A percentile compares a stretch with the other conserved stretches of the same genome.
Evolutionary conservation across 164 flowering plant species (phyloP).

Genomic region (Euptelea pleiosperma): DNA sequence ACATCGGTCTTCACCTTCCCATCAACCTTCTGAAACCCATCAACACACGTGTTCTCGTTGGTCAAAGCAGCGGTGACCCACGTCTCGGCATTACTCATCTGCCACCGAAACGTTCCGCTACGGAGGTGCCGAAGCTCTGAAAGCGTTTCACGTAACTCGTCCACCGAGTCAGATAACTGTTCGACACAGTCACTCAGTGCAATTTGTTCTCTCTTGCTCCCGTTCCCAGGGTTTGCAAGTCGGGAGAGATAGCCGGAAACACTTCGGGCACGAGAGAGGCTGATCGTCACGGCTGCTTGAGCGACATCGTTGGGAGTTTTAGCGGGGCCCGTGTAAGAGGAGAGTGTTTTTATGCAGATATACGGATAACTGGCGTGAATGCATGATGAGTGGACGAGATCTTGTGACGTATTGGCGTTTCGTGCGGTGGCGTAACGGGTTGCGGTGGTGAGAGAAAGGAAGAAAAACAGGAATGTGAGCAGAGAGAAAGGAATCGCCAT

Average conservation of each 20-base stretch:
- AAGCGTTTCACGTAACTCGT: constrained; percentile 45
- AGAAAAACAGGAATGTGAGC: too few species aligned
- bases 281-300: constrained; percentile 58
- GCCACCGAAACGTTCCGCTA: constrained; percentile 38
- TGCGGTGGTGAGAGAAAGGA: constrained; percentile 5
- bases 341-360: constrained; percentile 59
- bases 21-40: constrained; percentile 45
- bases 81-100: constrained; percentile 68
- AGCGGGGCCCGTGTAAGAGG: constrained; percentile 46
- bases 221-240: not conserved
- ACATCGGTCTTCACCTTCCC: constrained; percentile 47
- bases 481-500: too few species aligned
- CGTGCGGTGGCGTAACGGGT: constrained; percentile 8
- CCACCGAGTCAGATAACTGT: constrained; percentile 56
- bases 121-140: constrained; percentile 46
- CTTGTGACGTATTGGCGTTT: constrained; percentile 12
- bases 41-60: constrained; percentile 76
- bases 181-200: constrained; percentile 64
- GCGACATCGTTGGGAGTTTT: constrained; percentile 53
- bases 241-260: constrained; percentile 33
- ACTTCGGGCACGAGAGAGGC: constrained; percentile 39
- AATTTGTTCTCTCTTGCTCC: constrained; percentile 24
- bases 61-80: constrained; percentile 83
- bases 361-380: constrained; percentile 61
- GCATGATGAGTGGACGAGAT: constrained; percentile 53